These are phyloP conservation scores for Sugiyamaella xylanicola DNA, from an alignment of 1,139 yeast genomes.

Conservation along the genomic window DNA sequence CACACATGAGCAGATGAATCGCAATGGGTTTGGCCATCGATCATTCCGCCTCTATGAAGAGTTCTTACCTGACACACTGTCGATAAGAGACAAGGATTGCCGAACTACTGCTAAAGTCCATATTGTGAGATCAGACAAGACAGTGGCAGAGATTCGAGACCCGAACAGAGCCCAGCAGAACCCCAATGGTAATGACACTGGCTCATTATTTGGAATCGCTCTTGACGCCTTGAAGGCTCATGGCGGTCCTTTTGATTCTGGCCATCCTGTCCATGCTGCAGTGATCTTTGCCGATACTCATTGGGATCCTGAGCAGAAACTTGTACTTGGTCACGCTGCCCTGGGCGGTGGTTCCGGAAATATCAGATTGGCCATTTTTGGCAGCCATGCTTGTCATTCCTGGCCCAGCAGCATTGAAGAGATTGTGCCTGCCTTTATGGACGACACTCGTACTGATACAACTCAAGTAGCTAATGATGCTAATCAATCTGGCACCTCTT, in stretches of 20 bases:
- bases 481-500: constrained; percentile 78
- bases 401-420: constrained; percentile 84
- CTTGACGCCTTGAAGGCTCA: constrained; percentile 61
- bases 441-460: constrained; percentile 62
- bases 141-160: constrained; percentile 72
- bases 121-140: constrained; percentile 63
- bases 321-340: constrained; percentile 89
- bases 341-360: constrained; percentile 82
- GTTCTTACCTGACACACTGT: constrained; percentile 52
- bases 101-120: constrained; percentile 78
- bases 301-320: constrained; percentile 63
- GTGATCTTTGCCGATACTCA: constrained; percentile 82
- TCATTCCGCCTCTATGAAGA: constrained; percentile 81
- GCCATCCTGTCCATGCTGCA: constrained; percentile 72
- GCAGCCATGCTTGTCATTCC: constrained; percentile 87
- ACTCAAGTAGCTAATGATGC: constrained; percentile 86
- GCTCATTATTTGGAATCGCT: constrained; percentile 79
- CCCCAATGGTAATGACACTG: constrained; percentile 65
- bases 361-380: constrained; percentile 82
- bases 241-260: constrained; percentile 58
- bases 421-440: constrained; percentile 67
- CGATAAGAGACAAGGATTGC: constrained; percentile 46
- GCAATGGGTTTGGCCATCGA: constrained; percentile 77
- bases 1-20: constrained; percentile 87
- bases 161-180: constrained; percentile 89